Evolutionary conservation across 1,284 basidiomycete genomes (phyloP).

Genomic region (Schizophyllum commune): DNA sequence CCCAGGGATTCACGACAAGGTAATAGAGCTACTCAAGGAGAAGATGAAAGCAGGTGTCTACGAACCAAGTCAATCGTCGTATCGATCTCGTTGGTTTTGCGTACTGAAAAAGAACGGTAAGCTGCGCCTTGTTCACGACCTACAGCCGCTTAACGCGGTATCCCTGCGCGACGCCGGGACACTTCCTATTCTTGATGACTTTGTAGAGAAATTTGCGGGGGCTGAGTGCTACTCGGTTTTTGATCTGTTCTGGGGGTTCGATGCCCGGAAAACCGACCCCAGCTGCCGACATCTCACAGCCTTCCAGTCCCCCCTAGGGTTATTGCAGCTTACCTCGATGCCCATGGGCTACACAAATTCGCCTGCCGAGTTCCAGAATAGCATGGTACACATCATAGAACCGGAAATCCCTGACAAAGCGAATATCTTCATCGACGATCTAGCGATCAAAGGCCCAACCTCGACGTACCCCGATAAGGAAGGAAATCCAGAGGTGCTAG

Average conservation of each 20-base stretch:
- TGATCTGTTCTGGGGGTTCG: slow-evolving; percentile 1
- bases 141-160: slow-evolving; percentile 1
- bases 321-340: slow-evolving; percentile 21
- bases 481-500: slow-evolving; percentile 15
- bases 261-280: slow-evolving; percentile 2
- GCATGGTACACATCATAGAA: slow-evolving; percentile 26
- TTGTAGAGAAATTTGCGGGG: neutral
- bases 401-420: slow-evolving; percentile 23
- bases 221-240: neutral
- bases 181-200: neutral
- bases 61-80: slow-evolving; percentile 25
- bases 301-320: slow-evolving; percentile 24
- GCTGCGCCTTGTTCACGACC: neutral
- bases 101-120: neutral
- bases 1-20: slow-evolving; percentile 20
- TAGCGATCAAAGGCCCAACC: slow-evolving; percentile 17
- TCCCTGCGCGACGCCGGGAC: neutral
- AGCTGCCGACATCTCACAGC: slow-evolving; percentile 19
- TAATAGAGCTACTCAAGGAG: slow-evolving; percentile 22
- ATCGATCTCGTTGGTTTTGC: slow-evolving; percentile 16
- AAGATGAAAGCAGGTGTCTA: slow-evolving; percentile 28
- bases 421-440: slow-evolving; percentile 19
- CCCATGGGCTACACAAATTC: slow-evolving; percentile 29
- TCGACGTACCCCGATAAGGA: slow-evolving; percentile 11
- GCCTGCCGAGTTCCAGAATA: slow-evolving; percentile 25